These are phyloP conservation scores for Eleusine coracana DNA, from an alignment of 176 grass and related monocot species.

Conservation along the genomic window DNA sequence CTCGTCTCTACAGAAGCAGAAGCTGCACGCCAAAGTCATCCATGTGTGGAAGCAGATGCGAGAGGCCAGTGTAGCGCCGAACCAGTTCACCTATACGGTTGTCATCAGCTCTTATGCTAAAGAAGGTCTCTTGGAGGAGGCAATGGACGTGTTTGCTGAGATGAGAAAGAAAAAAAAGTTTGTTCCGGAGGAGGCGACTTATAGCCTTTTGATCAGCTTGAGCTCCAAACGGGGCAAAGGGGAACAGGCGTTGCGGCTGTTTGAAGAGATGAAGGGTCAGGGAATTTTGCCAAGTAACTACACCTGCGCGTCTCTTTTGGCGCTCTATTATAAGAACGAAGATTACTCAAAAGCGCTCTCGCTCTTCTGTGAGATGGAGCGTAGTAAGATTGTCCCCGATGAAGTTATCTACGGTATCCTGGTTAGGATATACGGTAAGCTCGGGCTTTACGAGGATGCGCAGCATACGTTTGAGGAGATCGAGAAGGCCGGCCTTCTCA, in stretches of 20 bases:
- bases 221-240: conserved; percentile 61
- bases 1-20: conserved; percentile 95
- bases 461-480: conserved; percentile 69
- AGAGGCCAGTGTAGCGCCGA: conserved; percentile 55
- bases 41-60: conserved; percentile 75
- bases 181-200: conserved; percentile 64
- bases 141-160: conserved; percentile 59
- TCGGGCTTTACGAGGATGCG: conserved; percentile 75
- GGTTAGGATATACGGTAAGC: conserved; percentile 84
- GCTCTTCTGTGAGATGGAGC: conserved; percentile 80
- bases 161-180: conserved; percentile 56
- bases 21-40: conserved; percentile 70
- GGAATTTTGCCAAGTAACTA: conserved; percentile 82
- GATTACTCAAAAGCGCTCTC: conserved; percentile 85
- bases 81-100: conserved; percentile 74
- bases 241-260: conserved; percentile 64
- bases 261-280: conserved; percentile 68
- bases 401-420: conserved; percentile 96
- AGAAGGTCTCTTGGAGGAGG: conserved; percentile 59
- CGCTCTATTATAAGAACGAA: conserved; percentile 68
- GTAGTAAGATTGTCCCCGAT: conserved; percentile 61
- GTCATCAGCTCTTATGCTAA: conserved; percentile 68
- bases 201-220: conserved; percentile 67
- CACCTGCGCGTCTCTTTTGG: conserved; percentile 80
- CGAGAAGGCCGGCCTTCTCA: conserved; percentile 57